Conservation (phyloP, 352 stramenopile species). For the Globisporangium cystogenes region DNA sequence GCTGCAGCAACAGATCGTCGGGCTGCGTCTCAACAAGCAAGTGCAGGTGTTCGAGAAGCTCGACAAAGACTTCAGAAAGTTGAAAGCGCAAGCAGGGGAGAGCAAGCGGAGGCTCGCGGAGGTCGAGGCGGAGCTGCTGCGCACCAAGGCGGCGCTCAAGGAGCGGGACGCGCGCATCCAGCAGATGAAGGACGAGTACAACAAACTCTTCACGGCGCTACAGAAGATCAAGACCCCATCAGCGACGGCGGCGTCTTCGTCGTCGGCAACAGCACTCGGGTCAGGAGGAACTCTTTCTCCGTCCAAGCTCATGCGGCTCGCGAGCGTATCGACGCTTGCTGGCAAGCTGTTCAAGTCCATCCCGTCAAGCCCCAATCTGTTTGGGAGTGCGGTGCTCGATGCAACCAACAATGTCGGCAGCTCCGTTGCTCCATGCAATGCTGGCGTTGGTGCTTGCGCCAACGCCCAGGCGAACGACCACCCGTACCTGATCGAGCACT, state of each 20-base stretch:
- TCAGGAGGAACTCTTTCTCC: neutral
- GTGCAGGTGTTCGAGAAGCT: constrained; percentile 39
- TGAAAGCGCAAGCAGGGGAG: constrained; percentile 23
- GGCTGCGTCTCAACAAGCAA: constrained; percentile 43
- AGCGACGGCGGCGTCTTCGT: neutral
- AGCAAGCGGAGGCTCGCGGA: constrained; percentile 22
- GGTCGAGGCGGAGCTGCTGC: constrained; percentile 44
- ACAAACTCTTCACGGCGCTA: constrained; percentile 56
- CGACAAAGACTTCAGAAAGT: constrained; percentile 40
- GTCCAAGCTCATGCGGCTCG: constrained; percentile 1
- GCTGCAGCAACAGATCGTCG: constrained; percentile 48
- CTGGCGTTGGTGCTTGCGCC: neutral
- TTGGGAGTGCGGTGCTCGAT: neutral
- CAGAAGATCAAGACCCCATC: constrained; percentile 53
- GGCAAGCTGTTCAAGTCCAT: constrained; percentile 4
- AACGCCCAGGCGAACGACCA: constrained; percentile 39
- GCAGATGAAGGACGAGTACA: constrained; percentile 71
- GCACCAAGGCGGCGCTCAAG: constrained; percentile 41
- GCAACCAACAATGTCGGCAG: neutral
- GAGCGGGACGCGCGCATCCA: constrained; percentile 42
- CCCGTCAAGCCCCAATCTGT: constrained; percentile 2
- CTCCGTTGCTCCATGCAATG: neutral
- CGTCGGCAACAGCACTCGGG: neutral
- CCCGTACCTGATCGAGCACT: constrained; percentile 61
- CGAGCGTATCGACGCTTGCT: neutral